These are phyloP conservation scores for Lasiodiplodia hormozganensis DNA, from an alignment of 2,329 filamentous ascomycete species.

Conservation along the genomic window DNA sequence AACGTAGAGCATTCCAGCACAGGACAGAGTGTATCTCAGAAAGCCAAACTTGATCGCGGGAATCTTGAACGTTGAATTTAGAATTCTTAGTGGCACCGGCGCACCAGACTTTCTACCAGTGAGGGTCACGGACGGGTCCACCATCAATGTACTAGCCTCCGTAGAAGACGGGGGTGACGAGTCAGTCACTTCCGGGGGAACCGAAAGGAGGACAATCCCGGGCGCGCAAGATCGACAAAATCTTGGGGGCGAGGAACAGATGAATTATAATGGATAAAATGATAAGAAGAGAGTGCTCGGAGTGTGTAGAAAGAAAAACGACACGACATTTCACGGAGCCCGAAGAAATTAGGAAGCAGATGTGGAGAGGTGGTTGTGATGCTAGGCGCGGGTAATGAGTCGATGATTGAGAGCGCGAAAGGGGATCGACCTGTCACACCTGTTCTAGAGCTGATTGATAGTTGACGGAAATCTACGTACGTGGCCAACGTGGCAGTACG, in stretches of 20 bases:
- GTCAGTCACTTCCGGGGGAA: background rate
- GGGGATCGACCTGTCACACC: too few relatives aligned
- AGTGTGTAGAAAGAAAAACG: background rate
- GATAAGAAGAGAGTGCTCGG: conserved; percentile 13
- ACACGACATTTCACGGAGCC: too few relatives aligned
- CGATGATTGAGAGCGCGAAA: too few relatives aligned
- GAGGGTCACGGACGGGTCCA: conserved; percentile 2
- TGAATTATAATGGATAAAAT: conserved; percentile 1
- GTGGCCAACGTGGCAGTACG: too few relatives aligned
- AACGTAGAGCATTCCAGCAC: conserved; percentile 1
- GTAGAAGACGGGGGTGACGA: background rate
- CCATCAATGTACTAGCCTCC: background rate
- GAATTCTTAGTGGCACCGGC: background rate
- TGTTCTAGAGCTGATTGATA: too few relatives aligned
- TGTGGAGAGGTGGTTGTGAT: too few relatives aligned
- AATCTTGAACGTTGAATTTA: conserved; percentile 7
- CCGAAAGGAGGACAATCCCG: background rate
- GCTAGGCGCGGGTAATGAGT: too few relatives aligned
- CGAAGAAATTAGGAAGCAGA: too few relatives aligned
- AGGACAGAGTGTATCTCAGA: background rate
- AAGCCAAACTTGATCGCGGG: background rate
- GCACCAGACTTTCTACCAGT: background rate
- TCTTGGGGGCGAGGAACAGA: background rate
- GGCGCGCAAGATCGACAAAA: background rate
- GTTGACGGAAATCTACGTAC: too few relatives aligned